Percentiles rank a stretch among this genome's conserved stretches.
phyloP scores from a whole-genome alignment of 148 eudicot genomes.

The Spergularia marina region DNA sequence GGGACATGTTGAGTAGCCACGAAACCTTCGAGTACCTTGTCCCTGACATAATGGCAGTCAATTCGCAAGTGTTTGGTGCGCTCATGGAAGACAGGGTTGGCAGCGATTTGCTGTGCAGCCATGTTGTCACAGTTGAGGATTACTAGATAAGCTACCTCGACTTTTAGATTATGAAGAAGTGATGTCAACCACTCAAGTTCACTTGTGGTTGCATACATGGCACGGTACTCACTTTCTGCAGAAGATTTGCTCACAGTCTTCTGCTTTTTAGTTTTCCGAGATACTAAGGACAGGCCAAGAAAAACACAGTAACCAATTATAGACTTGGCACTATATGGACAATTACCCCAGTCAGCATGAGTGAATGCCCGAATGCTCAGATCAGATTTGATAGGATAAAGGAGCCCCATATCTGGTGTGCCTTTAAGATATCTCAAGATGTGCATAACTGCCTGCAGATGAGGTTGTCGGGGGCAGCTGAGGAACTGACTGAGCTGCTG shows the following conservation, averaged over 20 bases:
- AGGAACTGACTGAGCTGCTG: not conserved
- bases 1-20: too few species aligned
- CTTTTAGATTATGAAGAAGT: too few species aligned
- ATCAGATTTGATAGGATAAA: not conserved
- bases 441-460: not conserved
- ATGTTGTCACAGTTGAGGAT: too few species aligned
- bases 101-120: too few species aligned
- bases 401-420: not conserved
- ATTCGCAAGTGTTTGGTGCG: too few species aligned
- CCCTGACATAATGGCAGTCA: too few species aligned
- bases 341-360: not conserved
- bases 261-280: conserved; percentile 1
- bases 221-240: not conserved
- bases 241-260: not conserved
- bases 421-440: not conserved
- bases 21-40: too few species aligned
- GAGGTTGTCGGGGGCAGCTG: not conserved
- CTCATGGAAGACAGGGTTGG: too few species aligned
- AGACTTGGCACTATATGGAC: not conserved
- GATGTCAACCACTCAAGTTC: too few species aligned
- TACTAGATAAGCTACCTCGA: too few species aligned
- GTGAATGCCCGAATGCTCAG: not conserved
- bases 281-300: not conserved
- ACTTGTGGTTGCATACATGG: too few species aligned
- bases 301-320: not conserved